These are phyloP conservation scores for Phyllosticta ampelicida DNA, from an alignment of 2,329 filamentous ascomycete genomes.

Conservation along the genomic window DNA sequence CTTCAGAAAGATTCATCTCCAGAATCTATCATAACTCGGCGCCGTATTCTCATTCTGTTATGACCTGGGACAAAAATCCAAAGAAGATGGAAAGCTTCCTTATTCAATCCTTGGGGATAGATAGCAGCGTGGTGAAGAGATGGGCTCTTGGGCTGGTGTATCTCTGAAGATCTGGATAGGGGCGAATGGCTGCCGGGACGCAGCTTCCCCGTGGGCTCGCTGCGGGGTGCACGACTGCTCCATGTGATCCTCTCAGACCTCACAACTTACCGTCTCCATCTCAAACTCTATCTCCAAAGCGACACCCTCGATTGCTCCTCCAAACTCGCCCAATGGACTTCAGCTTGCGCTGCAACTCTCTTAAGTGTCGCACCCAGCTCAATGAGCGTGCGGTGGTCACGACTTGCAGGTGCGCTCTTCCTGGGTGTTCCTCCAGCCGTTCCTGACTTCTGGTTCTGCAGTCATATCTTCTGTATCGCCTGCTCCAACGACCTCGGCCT, in stretches of 20 bases:
- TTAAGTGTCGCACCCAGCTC: constrained; percentile 63
- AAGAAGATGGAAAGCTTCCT: no score
- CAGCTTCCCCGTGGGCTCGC: not conserved
- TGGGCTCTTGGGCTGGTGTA: no score
- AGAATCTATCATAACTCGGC: no score
- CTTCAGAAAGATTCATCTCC: no score
- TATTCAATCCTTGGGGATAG: no score
- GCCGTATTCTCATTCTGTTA: no score
- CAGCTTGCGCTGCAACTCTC: constrained; percentile 64
- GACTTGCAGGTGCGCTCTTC: constrained; percentile 59
- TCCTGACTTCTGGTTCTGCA: constrained; percentile 25
- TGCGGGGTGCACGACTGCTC: not conserved
- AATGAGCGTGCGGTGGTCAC: constrained; percentile 68
- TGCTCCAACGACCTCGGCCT: constrained; percentile 60
- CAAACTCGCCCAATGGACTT: constrained; percentile 53
- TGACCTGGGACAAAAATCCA: no score
- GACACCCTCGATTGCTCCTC: no score
- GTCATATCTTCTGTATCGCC: constrained; percentile 74
- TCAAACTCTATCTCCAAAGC: no score
- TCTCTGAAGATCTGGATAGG: not conserved
- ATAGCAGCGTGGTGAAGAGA: no score
- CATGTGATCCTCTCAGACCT: not conserved
- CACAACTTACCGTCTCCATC: not conserved
- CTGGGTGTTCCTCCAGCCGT: constrained; percentile 8
- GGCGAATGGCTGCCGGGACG: not conserved